Evolutionary conservation across 2,329 filamentous ascomycete species (phyloP).

Genomic region (Curvularia lunata): DNA sequence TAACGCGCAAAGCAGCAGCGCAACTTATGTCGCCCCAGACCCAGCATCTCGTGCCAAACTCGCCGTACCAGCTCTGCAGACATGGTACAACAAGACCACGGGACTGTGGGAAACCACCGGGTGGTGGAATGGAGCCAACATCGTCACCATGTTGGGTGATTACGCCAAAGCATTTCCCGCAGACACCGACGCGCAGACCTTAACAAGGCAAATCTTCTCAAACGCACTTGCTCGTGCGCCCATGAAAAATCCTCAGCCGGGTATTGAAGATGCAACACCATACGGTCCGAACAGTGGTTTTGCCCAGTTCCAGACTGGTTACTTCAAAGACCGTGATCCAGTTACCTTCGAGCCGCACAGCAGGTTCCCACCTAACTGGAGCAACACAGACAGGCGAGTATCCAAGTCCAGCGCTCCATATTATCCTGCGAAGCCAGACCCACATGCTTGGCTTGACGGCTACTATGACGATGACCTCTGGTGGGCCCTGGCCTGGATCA

Average conservation of each 20-base stretch:
- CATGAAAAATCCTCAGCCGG: constrained; percentile 39
- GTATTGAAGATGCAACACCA: constrained; percentile 25
- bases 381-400: constrained; percentile 5
- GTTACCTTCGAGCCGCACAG: constrained; percentile 26
- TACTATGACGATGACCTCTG: constrained; percentile 61
- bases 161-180: constrained; percentile 46
- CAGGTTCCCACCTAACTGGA: constrained; percentile 32
- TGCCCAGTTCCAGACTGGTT: constrained; percentile 22
- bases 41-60: constrained; percentile 35
- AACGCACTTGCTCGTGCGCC: constrained; percentile 52
- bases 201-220: constrained; percentile 51
- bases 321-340: constrained; percentile 30
- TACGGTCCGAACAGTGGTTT: constrained; percentile 13
- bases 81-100: constrained; percentile 65
- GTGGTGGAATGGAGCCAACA: constrained; percentile 80
- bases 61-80: constrained; percentile 58
- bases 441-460: constrained; percentile 49
- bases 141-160: constrained; percentile 67
- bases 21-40: constrained; percentile 18
- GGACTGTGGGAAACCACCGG: constrained; percentile 69
- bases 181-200: constrained; percentile 43
- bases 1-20: constrained; percentile 31
- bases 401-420: constrained; percentile 16
- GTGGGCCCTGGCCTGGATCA: constrained; percentile 62
- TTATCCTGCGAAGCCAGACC: constrained; percentile 18